Evolutionary conservation across 2,329 filamentous ascomycete species (phyloP).

Genomic region (Diaporthe capsici): DNA sequence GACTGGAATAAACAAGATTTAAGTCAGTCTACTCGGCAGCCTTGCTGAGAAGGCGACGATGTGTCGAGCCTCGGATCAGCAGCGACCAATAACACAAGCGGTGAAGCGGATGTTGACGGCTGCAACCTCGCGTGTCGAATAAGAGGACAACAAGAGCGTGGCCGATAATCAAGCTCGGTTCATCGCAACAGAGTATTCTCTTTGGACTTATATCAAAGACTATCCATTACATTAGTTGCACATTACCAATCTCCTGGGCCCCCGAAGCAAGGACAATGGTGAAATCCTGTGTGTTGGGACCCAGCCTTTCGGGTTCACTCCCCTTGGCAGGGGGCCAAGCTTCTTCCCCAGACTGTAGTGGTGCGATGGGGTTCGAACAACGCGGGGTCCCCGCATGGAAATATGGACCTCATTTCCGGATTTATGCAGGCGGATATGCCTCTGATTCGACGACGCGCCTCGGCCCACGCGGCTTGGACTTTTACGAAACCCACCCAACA

Average conservation of each 20-base stretch:
- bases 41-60: not conserved
- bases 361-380: conserved; percentile 2
- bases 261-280: not conserved
- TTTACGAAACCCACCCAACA: conserved; percentile 15
- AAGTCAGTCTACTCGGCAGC: not conserved
- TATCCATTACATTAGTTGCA: not conserved
- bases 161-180: not conserved
- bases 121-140: not conserved
- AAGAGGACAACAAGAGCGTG: not conserved
- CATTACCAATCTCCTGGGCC: conserved; percentile 7
- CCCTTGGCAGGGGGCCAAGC: conserved; percentile 25
- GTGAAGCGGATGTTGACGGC: not conserved
- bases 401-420: conserved; percentile 22
- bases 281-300: conserved; percentile 1
- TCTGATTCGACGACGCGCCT: conserved; percentile 18
- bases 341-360: conserved; percentile 29
- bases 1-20: too few relatives aligned
- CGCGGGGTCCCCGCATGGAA: conserved; percentile 26
- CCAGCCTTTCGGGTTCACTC: conserved; percentile 9
- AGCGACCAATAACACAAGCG: not conserved
- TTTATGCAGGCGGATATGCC: conserved; percentile 19
- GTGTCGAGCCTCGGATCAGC: not conserved
- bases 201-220: conserved; percentile 29
- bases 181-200: not conserved
- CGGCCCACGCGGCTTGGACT: conserved; percentile 15